Evolutionary conservation across 345 rosid genomes (phyloP).

Genomic region (Trapa incisa): DNA sequence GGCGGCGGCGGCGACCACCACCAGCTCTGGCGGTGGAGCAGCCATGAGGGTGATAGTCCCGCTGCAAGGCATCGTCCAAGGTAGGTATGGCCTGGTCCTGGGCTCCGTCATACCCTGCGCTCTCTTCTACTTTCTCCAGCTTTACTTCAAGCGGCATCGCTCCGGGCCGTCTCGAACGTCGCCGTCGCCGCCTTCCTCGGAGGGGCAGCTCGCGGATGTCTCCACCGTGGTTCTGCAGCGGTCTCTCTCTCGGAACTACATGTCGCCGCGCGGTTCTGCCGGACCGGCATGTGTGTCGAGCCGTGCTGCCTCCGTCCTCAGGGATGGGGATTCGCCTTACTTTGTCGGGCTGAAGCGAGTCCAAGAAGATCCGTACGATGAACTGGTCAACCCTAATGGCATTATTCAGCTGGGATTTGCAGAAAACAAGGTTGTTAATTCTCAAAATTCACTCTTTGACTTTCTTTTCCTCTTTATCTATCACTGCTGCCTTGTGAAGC

Average conservation of each 20-base stretch:
- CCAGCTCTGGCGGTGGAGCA: conserved; percentile 40
- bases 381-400: conserved; percentile 51
- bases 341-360: conserved; percentile 39
- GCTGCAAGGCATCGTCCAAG: conserved; percentile 84
- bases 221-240: conserved; percentile 32
- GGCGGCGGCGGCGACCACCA: conserved; percentile 6
- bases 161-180: conserved; percentile 5
- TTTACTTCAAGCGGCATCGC: conserved; percentile 57
- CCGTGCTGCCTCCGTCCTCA: conserved; percentile 39
- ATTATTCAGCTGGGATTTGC: conserved; percentile 62
- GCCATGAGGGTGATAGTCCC: conserved; percentile 95
- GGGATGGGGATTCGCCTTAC: conserved; percentile 42
- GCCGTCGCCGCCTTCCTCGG: conserved; percentile 34
- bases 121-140: conserved; percentile 83
- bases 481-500: not conserved
- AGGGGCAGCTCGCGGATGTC: conserved; percentile 44
- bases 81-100: conserved; percentile 76
- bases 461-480: not conserved
- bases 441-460: not conserved
- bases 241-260: conserved; percentile 43
- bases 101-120: conserved; percentile 95
- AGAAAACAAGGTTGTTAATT: conserved; percentile 41
- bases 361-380: conserved; percentile 62
- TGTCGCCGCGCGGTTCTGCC: conserved; percentile 52
- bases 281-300: conserved; percentile 51